A percentile compares a stretch with the other conserved stretches of the same genome.
Conservation (phyloP, 768 basidiomycete genomes). For the Nidularia sp. region DNA sequence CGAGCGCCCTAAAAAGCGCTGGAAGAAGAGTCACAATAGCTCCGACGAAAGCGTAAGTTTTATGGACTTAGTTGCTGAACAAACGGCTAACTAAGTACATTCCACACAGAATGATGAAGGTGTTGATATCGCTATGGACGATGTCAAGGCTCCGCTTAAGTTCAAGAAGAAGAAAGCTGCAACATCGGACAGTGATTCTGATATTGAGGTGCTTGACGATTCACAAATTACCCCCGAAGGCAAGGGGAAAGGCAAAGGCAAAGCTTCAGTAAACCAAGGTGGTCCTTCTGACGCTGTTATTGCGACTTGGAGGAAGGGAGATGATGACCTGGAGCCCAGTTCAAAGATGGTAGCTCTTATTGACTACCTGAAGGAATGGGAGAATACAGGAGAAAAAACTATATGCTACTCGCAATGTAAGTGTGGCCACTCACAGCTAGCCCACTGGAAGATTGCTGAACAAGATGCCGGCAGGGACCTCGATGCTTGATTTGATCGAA, state of each 20-base stretch:
- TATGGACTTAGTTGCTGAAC: not conserved
- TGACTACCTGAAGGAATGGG: constrained; percentile 54
- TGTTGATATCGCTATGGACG: constrained; percentile 23
- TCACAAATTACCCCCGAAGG: not conserved
- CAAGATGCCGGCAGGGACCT: constrained; percentile 63
- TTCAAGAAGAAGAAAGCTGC: constrained; percentile 7
- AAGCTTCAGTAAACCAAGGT: constrained; percentile 17
- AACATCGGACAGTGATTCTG: constrained; percentile 15
- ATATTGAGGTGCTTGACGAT: constrained; percentile 14
- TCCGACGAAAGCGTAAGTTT: no score
- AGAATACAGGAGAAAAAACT: constrained; percentile 59
- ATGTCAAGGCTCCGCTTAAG: constrained; percentile 14
- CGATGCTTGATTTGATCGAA: constrained; percentile 65
- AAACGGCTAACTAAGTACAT: constrained; percentile 3
- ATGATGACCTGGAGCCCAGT: constrained; percentile 61
- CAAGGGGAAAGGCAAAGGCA: constrained; percentile 14
- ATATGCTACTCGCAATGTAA: constrained; percentile 70
- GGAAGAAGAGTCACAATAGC: no score
- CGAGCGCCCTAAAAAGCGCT: constrained; percentile 24
- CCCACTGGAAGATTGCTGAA: no score
- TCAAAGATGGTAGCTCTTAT: constrained; percentile 65
- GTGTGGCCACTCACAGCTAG: constrained; percentile 8
- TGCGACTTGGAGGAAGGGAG: constrained; percentile 54
- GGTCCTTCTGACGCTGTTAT: constrained; percentile 40
- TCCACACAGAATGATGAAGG: constrained; percentile 5